Base-by-base conservation (phyloP, 441 rosid genomes). In the Aquilaria agallochum region DNA sequence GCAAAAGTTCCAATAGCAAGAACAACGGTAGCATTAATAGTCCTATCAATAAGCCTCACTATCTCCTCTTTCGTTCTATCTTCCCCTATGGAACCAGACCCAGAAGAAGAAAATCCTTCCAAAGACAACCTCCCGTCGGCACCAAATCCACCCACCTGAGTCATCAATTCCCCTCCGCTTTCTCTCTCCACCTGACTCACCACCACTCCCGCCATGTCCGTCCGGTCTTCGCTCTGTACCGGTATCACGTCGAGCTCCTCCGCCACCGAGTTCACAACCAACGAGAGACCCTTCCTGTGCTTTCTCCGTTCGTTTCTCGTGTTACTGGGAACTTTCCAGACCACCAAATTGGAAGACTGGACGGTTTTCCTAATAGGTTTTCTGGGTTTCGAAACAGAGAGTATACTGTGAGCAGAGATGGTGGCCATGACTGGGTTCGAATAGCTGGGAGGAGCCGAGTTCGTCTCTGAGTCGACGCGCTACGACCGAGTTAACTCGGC, bases 1-100 rank as follows among this genome's bases (percentile, higher is more conserved):
- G 89, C 97, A 71, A 64, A 85, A 76, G 90, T 69, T 72, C 99
- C 92, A 58, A 84, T 85, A 47, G 87, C 95, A 54, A 94, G 73
- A 66, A 84, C 97, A 55, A 94, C 76, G 31, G 80, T 60, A 6
- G 94, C 97, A 63, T 94, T 94, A 20, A 89, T 83, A 40, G 71
- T 75, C 74, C 87, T 76, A 77, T 81, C 88, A 11, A 83, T 71
- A 64, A 79, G 55, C 76, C 64, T 83, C 71, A 71, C 81, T 67
- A 53, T 64, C 31, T 78, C 81, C 73, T 64, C 76, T 33, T 45
- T 72, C 68, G 60, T 73, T 53, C 61, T 70, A 56, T 56, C 61
- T 50, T 59, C 68, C 14, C 66, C 72, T 8, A 61, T 68, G 1
- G 74, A 55, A 15, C 85, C 70, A 55, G 85, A 66, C 52, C 87